Evolutionary conservation across 768 basidiomycete species (phyloP), one percentile per base, ranked within the genome.

Genomic region (Xerocomellus intermedius): DNA sequence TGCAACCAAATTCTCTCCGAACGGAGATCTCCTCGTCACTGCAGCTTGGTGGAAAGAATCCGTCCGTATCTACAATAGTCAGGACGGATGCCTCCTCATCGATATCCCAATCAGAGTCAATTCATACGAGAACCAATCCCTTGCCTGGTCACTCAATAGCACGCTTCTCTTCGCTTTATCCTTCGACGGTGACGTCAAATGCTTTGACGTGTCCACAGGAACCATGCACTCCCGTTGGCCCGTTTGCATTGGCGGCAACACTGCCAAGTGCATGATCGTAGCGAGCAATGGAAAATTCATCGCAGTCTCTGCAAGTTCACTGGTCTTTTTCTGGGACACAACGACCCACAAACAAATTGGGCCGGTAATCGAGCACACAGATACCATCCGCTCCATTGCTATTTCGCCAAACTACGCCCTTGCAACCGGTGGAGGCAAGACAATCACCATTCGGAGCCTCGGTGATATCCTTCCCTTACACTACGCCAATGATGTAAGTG

Each of bases 31-130:
- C 30, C 26, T 62, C 38, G 60, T 60, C 2, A 62, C 54, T 16
- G 60, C 60, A 8, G 51, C 59, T 10, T 61, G 55, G 49, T 58
- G 56, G 56, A 51, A 26, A n/a, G 52, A 50, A 3, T 55, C 54
- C 4, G 17, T 62, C 28, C 60, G 49, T n/a, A 32, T 63, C 16
- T 58, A 62, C 21, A n/a, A 50, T 14, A 54, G 36, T 30, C 30
- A 28, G 8, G 44, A 57, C 13, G 59, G 60, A 8, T 7, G 16
- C 5, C 16, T 62, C 30, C 55, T 57, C 17, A 7, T 55, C 24
- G 50, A 55, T 30, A 7, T 62, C 43, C 51, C 56, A 1, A 33
- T 58, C 13, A 47, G 39, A 21, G 53, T 62, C 35, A 48, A 8
- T 28, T 51, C 57, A 13, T 58, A 58, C 42, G 55, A 38, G 26